Base-by-base conservation (phyloP, 305 asterid species). In the Ilex paraguariensis region DNA sequence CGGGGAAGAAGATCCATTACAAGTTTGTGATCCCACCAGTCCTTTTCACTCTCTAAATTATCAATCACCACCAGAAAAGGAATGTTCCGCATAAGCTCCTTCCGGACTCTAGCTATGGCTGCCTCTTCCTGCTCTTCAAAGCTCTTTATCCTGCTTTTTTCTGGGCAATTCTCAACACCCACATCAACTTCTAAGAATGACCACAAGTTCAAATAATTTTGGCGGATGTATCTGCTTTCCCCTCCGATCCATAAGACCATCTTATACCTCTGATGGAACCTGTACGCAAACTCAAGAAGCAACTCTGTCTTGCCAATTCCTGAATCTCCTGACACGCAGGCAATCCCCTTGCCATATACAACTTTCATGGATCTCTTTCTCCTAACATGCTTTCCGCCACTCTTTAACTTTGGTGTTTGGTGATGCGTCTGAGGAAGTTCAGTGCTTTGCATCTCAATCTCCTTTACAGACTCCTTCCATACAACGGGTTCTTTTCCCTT, bases 201-300 rank as follows among this genome's bases (percentile, higher is more conserved):
- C 90, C 95, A 81, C 59, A 90, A 62, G 74, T 87, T 93, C 80
- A 93, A 76, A 72, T 84, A 90, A 48, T 90, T 93, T 57, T 90
- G 99, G 5, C 96, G 78, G 48, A 93, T 79, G 74, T 83, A 90
- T 62, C 95, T 73, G 75, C 92, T 86, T 72, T 93, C 99, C 7
- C 99, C 99, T 17, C 97, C 95, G 56, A 93, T 81, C 97, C 99
- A 93, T 3, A 93, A 81, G 39, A 93, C 87, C 97, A 87, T 84
- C 72, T 87, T 93, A 63, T 93, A 93, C 73, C 91, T 76, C 75
- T 87, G 97, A 68, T 84, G 96, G 75, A 71, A 86, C 56, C 86
- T 75, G 76, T 87, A 78, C 0, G 99, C 99, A 28, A 83, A 93
- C 75, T 93, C 97, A 46, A 90, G 75, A 71, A 93, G 86, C 14